A percentile compares a stretch with the other conserved stretches of the same genome.
Conservation (phyloP, 163 green algal genomes). For the Chlamydomonas reinhardtii region DNA sequence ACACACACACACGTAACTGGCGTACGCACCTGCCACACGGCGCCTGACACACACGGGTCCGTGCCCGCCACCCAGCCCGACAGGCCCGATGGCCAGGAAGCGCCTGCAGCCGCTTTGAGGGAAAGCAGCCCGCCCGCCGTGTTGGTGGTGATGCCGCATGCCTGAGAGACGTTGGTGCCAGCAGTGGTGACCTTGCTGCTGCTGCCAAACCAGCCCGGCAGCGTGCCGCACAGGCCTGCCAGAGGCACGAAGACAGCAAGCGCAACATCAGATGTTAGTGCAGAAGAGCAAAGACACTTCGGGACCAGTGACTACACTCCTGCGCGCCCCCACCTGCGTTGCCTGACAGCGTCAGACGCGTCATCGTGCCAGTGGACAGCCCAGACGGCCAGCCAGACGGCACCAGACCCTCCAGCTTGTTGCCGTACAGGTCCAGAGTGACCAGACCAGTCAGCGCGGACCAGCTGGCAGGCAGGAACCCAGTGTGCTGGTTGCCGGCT, state of each 20-base stretch:
- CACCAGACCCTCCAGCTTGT: not conserved
- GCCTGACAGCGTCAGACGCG: not conserved
- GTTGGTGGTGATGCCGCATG: not conserved
- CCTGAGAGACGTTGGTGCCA: not conserved
- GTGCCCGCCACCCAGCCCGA: not conserved
- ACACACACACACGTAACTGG: no score
- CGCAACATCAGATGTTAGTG: no score
- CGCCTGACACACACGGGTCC: not conserved
- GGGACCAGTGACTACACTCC: no score
- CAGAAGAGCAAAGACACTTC: no score
- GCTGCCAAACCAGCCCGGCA: not conserved
- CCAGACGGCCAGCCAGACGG: not conserved
- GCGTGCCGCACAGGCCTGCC: not conserved
- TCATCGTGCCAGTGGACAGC: not conserved
- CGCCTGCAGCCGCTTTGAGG: not conserved
- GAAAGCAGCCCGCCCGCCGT: not conserved
- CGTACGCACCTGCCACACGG: not conserved
- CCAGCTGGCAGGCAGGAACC: slow-evolving; percentile 5
- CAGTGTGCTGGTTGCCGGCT: not conserved
- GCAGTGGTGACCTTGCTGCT: not conserved
- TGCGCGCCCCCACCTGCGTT: not conserved
- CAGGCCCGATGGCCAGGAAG: not conserved
- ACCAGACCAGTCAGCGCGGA: slow-evolving; percentile 13
- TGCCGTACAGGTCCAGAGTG: slow-evolving; percentile 11
- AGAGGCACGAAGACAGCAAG: no score